Evolutionary conservation across 2,329 filamentous ascomycete genomes (phyloP), one percentile per base, ranked within the genome.

Genomic region (Verticillium dahliae): DNA sequence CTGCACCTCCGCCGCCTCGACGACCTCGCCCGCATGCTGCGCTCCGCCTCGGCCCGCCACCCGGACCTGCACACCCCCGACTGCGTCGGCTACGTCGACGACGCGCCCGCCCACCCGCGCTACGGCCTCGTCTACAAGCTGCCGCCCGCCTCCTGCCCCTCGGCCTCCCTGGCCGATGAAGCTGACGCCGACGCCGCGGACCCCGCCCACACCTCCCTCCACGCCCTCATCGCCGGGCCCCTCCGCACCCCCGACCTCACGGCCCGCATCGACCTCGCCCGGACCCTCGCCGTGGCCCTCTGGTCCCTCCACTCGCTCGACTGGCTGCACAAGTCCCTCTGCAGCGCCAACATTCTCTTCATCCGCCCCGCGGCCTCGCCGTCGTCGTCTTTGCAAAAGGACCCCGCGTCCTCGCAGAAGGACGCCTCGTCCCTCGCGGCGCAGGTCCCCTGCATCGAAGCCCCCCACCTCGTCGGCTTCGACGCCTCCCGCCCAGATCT

Each of bases 401-500:
- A 22, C 83, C 83, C 67, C 71, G 71, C 37, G 64, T 67, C 34
- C 62, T 62, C 34, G 56, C 64, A 27, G 9, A 72, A 73, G 71
- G 70, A 62, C 61, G 64, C 34, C 70, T 79, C 56, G 71, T 78
- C 62, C 77, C 76, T 61, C 64, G 66, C 10, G 69, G 72, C 37
- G 15, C 68, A 74, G 55, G 70, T 76, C 3, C 76, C 76, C 13
- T 74, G 79, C 66, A 76, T 80, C 37, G 69, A 73, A 6, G 62
- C 62, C 63, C 81, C 80, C 0, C 79, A 75, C 62, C 72, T 85
- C 50, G 80, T 78, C 1, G 82, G 82, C 41, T 85, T 85, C 69
- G 82, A 85, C 63, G 84, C 81, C 66, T 78, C 79, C 2, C 77
- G 82, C 4, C 83, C 81, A 1, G 80, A 78, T 2, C 73, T 73